Conservation (phyloP, 1,284 basidiomycete species). For the Sparassis latifolia region DNA sequence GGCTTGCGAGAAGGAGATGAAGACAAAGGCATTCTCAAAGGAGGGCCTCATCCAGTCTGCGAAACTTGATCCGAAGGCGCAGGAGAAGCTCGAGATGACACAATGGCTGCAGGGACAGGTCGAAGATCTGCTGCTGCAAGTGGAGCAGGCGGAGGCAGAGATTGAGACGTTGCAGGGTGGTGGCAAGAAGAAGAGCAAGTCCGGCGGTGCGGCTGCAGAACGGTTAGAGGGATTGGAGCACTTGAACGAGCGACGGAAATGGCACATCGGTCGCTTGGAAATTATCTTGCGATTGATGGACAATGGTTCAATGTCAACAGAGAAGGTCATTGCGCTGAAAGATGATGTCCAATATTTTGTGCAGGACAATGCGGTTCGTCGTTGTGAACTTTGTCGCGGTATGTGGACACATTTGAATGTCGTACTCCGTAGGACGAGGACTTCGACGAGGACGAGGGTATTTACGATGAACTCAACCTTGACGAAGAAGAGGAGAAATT, state of each 20-base stretch:
- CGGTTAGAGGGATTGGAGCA: constrained; percentile 81
- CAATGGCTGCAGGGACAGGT: constrained; percentile 84
- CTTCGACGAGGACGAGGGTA: constrained; percentile 96
- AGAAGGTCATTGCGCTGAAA: constrained; percentile 79
- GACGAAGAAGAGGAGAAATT: constrained; percentile 96
- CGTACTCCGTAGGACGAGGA: constrained; percentile 74
- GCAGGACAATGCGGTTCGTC: constrained; percentile 87
- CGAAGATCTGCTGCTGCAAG: constrained; percentile 90
- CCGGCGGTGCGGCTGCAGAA: constrained; percentile 54
- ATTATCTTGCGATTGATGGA: constrained; percentile 91
- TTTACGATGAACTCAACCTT: constrained; percentile 97
- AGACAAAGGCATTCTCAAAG: constrained; percentile 99
- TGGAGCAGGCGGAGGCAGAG: constrained; percentile 94
- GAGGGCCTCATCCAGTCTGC: constrained; percentile 94
- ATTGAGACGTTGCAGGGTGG: constrained; percentile 83
- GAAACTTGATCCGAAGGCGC: constrained; percentile 93
- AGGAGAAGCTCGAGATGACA: constrained; percentile 90
- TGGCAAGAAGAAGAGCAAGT: constrained; percentile 85
- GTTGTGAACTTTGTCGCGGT: constrained; percentile 5
- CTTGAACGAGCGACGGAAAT: constrained; percentile 90
- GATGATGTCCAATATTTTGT: constrained; percentile 98
- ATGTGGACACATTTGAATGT: constrained; percentile 13
- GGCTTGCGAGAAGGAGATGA: constrained; percentile 99
- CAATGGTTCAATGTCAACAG: constrained; percentile 85
- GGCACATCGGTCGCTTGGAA: constrained; percentile 93